Evolutionary conservation across 345 rosid species (phyloP).

Genomic region (Acer saccharum): DNA sequence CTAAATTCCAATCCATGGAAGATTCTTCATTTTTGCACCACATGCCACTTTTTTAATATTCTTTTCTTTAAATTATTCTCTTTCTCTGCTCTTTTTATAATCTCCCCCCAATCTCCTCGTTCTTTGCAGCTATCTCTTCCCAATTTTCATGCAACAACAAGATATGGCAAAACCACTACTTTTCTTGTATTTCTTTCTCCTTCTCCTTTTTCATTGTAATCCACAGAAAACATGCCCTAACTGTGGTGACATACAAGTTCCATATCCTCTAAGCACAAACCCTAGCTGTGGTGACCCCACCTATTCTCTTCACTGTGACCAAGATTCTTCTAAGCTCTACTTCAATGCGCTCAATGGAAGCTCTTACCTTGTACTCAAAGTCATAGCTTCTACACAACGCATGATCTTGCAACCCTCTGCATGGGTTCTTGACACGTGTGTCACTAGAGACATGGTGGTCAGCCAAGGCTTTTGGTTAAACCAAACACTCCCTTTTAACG

Average conservation of each 20-base stretch:
- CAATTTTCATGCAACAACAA: conserved; percentile 11
- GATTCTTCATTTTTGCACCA: too few relatives aligned
- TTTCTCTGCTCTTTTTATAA: too few relatives aligned
- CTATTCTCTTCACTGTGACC: conserved; percentile 51
- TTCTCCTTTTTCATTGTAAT: conserved; percentile 22
- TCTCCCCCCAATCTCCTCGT: conserved; percentile 12
- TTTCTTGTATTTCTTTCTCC: conserved; percentile 7
- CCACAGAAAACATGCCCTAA: conserved; percentile 46
- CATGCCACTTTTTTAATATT: too few relatives aligned
- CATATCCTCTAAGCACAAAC: conserved; percentile 64
- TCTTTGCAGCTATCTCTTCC: conserved; percentile 5
- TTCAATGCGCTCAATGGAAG: conserved; percentile 51
- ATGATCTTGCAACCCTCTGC: conserved; percentile 56
- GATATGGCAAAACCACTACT: conserved; percentile 19
- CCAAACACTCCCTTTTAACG: conserved; percentile 61
- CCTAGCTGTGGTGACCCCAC: conserved; percentile 53
- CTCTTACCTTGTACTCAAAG: conserved; percentile 51
- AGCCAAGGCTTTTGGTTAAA: conserved; percentile 55
- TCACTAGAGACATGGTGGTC: conserved; percentile 44
- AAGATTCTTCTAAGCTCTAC: conserved; percentile 35
- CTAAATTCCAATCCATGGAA: too few relatives aligned
- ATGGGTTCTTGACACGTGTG: conserved; percentile 42
- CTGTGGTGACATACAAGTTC: conserved; percentile 50
- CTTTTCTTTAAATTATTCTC: too few relatives aligned
- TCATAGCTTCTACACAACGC: conserved; percentile 38